Evolutionary conservation across 2,329 filamentous ascomycete species (phyloP).

Genomic region (Aspergillus udagawae): DNA sequence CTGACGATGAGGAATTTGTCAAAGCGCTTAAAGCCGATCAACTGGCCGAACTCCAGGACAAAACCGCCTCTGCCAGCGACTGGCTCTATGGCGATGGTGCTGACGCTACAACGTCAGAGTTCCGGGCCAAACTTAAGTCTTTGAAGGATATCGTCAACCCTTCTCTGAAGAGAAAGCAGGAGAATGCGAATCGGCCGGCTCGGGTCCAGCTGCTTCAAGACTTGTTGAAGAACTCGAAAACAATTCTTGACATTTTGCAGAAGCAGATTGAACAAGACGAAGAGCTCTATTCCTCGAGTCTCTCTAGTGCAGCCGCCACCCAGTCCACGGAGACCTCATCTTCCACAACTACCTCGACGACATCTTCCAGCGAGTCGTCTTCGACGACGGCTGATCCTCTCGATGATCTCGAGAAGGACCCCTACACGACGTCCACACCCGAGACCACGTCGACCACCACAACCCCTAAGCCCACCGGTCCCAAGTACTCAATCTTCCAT

Average conservation of each 20-base stretch:
- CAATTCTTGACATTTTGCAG: constrained; percentile 67
- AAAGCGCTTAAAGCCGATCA: constrained; percentile 66
- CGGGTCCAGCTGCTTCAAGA: constrained; percentile 64
- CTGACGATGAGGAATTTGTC: constrained; percentile 72
- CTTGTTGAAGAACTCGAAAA: constrained; percentile 65
- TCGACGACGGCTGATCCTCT: constrained; percentile 48
- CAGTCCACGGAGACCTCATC: constrained; percentile 33
- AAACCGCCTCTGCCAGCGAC: constrained; percentile 67
- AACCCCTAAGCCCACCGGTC: constrained; percentile 39
- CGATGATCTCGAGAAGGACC: constrained; percentile 74
- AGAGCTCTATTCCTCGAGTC: constrained; percentile 53
- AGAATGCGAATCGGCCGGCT: constrained; percentile 67
- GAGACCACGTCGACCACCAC: constrained; percentile 32
- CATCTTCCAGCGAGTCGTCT: constrained; percentile 27
- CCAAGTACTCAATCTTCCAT: constrained; percentile 65
- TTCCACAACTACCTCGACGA: constrained; percentile 44
- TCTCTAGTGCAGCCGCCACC: constrained; percentile 41
- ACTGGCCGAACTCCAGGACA: constrained; percentile 62
- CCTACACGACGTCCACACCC: constrained; percentile 37
- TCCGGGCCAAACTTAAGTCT: constrained; percentile 71
- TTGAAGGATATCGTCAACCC: constrained; percentile 75
- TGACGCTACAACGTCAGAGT: constrained; percentile 68
- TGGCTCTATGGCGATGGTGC: constrained; percentile 88
- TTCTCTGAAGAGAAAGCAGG: constrained; percentile 69
- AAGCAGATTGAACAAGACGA: constrained; percentile 70